Base-by-base conservation (phyloP, 495 filamentous ascomycete genomes). In the Melanomma pulvis-pyrius region DNA sequence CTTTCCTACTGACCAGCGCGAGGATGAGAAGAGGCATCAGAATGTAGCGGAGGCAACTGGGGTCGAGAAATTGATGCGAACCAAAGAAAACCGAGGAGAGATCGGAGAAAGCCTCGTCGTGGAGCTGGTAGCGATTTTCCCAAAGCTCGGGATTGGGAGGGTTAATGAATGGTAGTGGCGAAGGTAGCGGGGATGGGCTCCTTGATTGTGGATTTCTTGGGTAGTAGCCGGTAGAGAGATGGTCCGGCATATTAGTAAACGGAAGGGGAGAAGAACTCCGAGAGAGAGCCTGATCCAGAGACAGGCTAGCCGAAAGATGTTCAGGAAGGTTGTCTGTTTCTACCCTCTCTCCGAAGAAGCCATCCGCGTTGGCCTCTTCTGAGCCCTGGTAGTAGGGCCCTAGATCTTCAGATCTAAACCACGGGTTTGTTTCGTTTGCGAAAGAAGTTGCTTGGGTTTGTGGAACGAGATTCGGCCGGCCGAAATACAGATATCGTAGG, bases 401-500 rank as follows among this genome's bases (percentile, higher is more conserved):
- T 29, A 28, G 19, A 15, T 57, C 52, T 28, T 55, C 49, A 54
- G 47, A 24, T 30, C 50, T 30, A 39, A 26, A 55, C 15, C 17
- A 59, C 25, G 46, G 17, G 21, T 24, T 41, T 29, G 41, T 17
- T 36, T 46, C 12, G 19, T 47, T 30, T 15, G 44, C 32, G 22
- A 30, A 13, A 1, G 58, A 39, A 21, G 48, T 26, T 1, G 58
- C 54, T 7, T 47, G 64, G 2, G 49, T 34, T 26, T 61, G 49
- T 19, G 64, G 64, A 0, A 25, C 26, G 13, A 67, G 57, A 21
- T 61, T 39, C 17, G 57, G 30, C 21, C 64, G 48, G 1, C 64
- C 57, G 25, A 67, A 61, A 26, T 55, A 67, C 9, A 67, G 49
- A 30, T 67, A 67, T 28, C 64, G 64, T 24, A 67, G 51, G 8